These are phyloP conservation scores for Aspergillus ellipticus DNA, from an alignment of 495 filamentous ascomycete genomes.

Conservation along the genomic window DNA sequence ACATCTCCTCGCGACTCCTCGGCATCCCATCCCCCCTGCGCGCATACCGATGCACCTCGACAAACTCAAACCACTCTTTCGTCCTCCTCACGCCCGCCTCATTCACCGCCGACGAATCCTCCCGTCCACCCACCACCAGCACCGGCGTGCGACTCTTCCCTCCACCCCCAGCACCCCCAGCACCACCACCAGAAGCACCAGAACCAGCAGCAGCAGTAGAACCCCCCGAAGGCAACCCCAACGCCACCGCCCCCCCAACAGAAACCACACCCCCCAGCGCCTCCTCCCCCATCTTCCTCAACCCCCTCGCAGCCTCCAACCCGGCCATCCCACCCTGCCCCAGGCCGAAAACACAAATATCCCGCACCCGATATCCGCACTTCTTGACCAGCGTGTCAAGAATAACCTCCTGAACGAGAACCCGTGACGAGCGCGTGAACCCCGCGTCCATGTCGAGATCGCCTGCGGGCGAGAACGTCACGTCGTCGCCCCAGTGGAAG, in stretches of 20 bases:
- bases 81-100: slow-evolving; percentile 57
- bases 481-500: slow-evolving; percentile 93
- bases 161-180: slow-evolving; percentile 17
- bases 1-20: slow-evolving; percentile 75
- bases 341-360: slow-evolving; percentile 78
- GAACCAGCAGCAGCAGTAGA: slow-evolving; percentile 24
- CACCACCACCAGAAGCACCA: slow-evolving; percentile 5
- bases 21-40: slow-evolving; percentile 81
- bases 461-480: slow-evolving; percentile 58
- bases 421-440: slow-evolving; percentile 51
- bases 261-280: slow-evolving; percentile 61
- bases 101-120: slow-evolving; percentile 56
- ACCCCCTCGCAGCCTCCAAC: slow-evolving; percentile 51
- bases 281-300: slow-evolving; percentile 18
- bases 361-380: slow-evolving; percentile 65
- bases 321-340: slow-evolving; percentile 85
- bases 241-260: slow-evolving; percentile 69
- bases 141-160: slow-evolving; percentile 66
- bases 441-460: slow-evolving; percentile 77
- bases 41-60: slow-evolving; percentile 72
- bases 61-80: slow-evolving; percentile 64
- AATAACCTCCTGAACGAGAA: slow-evolving; percentile 57
- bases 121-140: slow-evolving; percentile 63
- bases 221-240: slow-evolving; percentile 30
- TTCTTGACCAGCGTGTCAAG: slow-evolving; percentile 55